These are phyloP conservation scores for Colletotrichum sp. DNA, from an alignment of 2,329 filamentous ascomycete genomes.

Conservation along the genomic window DNA sequence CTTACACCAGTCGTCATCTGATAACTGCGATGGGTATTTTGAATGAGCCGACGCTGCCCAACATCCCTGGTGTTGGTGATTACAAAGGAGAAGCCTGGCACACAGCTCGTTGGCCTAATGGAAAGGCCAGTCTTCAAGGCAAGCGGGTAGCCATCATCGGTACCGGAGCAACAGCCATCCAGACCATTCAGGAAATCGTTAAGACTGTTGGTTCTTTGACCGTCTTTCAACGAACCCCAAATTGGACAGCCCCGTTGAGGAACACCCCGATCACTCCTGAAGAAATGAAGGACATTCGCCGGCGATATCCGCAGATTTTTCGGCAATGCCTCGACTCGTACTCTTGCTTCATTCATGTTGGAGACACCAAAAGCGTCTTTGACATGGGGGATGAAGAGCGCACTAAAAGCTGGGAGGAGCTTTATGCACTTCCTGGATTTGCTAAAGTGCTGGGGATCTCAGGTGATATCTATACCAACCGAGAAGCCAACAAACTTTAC, in stretches of 20 bases:
- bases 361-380: constrained; percentile 26
- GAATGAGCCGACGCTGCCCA: constrained; percentile 44
- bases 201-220: constrained; percentile 53
- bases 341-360: constrained; percentile 32
- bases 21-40: constrained; percentile 42
- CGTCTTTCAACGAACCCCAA: constrained; percentile 60
- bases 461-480: constrained; percentile 30
- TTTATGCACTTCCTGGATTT: constrained; percentile 43
- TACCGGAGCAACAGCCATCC: constrained; percentile 53
- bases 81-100: constrained; percentile 49
- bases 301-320: not conserved
- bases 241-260: constrained; percentile 32
- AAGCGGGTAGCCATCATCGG: constrained; percentile 54
- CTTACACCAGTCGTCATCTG: constrained; percentile 29
- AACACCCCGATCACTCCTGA: constrained; percentile 24
- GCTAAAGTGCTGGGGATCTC: constrained; percentile 29
- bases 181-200: constrained; percentile 47
- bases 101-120: constrained; percentile 47
- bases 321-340: constrained; percentile 27
- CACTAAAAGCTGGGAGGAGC: constrained; percentile 25
- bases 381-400: constrained; percentile 32
- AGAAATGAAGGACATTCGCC: constrained; percentile 9
- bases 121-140: constrained; percentile 47
- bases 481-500: constrained; percentile 30
- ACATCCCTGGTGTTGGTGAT: constrained; percentile 38